phyloP scores from a whole-genome alignment of 2,329 filamentous ascomycete genomes.

The Epichloe coenophiala region DNA sequence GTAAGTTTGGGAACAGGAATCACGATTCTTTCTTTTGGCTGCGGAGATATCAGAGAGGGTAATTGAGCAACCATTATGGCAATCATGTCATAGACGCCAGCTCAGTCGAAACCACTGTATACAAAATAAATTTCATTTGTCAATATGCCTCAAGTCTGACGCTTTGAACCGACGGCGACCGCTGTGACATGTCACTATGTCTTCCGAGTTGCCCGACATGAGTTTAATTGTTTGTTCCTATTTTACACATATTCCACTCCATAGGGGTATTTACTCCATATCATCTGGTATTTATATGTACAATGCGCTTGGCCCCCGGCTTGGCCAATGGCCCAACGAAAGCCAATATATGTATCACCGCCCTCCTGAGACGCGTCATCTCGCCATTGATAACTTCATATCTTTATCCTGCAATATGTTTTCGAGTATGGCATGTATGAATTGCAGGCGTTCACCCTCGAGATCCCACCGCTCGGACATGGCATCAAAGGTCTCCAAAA shows the following conservation, averaged over 20 bases:
- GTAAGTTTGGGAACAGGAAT: constrained; percentile 14
- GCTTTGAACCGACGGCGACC: neutral
- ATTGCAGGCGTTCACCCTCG: constrained; percentile 25
- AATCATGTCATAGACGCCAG: constrained; percentile 19
- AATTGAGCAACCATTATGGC: constrained; percentile 15
- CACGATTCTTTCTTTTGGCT: constrained; percentile 5
- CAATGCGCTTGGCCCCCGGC: neutral
- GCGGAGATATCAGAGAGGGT: constrained; percentile 11
- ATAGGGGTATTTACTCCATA: neutral
- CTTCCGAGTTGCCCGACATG: neutral
- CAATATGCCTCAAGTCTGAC: neutral
- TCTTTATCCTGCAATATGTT: constrained; percentile 24
- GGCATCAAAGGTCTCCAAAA: constrained; percentile 40
- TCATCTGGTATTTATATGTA: neutral
- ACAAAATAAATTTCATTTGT: constrained; percentile 12
- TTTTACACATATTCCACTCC: neutral
- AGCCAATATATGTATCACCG: neutral
- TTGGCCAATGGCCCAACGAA: neutral
- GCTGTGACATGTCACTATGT: neutral
- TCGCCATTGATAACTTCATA: constrained; percentile 15
- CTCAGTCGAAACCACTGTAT: constrained; percentile 14
- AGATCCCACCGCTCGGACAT: constrained; percentile 35
- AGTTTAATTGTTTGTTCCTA: neutral
- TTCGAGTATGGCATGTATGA: constrained; percentile 33
- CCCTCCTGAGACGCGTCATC: constrained; percentile 9